A percentile compares a stretch with the other conserved stretches of the same genome.
Evolutionary conservation across 2,329 filamentous ascomycete species (phyloP).

Genomic region (Lachnellula arida): DNA sequence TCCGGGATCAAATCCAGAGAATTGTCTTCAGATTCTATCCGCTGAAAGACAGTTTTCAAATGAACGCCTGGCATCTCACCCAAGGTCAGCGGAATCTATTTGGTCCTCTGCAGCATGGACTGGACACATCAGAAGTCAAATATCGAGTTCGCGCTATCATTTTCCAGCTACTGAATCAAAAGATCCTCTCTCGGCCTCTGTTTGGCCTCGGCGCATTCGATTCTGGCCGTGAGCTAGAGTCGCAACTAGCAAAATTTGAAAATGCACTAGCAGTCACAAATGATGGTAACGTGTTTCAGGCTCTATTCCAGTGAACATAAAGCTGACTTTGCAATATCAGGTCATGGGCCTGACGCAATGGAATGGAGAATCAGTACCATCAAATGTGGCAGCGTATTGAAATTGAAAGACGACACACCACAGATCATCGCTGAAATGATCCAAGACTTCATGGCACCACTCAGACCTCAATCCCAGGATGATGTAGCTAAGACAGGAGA

Average conservation of each 20-base stretch:
- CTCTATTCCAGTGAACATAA: too few species aligned
- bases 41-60: too few species aligned
- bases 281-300: neutral
- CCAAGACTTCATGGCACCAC: neutral
- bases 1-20: conserved; percentile 8
- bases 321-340: neutral
- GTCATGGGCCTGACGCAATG: neutral
- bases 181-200: neutral
- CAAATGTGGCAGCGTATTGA: neutral
- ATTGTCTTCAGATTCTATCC: conserved; percentile 1
- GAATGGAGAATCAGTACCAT: conserved; percentile 8
- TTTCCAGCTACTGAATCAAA: conserved; percentile 1
- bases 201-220: conserved; percentile 7
- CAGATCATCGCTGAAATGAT: neutral
- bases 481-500: neutral
- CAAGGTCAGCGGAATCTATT: neutral
- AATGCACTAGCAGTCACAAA: neutral
- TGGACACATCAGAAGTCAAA: neutral
- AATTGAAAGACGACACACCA: neutral
- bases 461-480: neutral
- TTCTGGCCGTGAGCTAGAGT: neutral
- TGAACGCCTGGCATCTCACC: neutral
- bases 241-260: neutral
- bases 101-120: neutral
- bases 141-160: conserved; percentile 1